Evolutionary conservation across 768 basidiomycete species (phyloP), one percentile per base, ranked within the genome.

Genomic region (Naematelia encephala): DNA sequence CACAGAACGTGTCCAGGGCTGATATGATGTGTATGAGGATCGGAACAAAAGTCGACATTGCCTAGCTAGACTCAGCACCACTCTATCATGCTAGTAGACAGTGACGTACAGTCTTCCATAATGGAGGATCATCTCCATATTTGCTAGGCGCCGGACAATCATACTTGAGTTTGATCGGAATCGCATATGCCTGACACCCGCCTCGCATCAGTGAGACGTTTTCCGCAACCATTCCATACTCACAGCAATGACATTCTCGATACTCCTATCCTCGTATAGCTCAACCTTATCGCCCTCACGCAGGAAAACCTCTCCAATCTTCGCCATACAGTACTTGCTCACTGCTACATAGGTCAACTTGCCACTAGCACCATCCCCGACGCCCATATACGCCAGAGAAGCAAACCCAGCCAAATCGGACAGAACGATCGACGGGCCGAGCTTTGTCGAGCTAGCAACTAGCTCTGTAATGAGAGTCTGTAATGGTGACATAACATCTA

Each of bases 51-150:
- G 54, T 60, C 5, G 34, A 51, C 56, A 62, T 62, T 0, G 66
- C 63, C 45, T 56, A 57, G 30, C 23, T 14, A 28, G 12, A 5
- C 2, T 13, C 48, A 57, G 45, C 54, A 51, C 10, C 43, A 14
- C 16, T 8, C 34, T 39, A 8, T 39, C 8, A 16, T 16, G 34
- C 34, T 8, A 39, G 34, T 8, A 39, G 34, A 22, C 57, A 2
- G 2, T 27, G 88, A 91, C n/a, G 50, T 30, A 91, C 93, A 0
- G 91, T 92, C 79, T 92, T 93, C 94, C 94, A 98, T 2, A 99
- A 79, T 0, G 93, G 91, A 21, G 77, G 79, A 68, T 93, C 94
- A 54, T 89, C 87, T 1, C 90, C 91, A 70, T 85, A 90, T 71
- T 87, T 91, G 42, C 88, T 91, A 0, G 94, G 84, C 0, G 88